Conservation (phyloP, 805 yeast genomes). For the Cyberlindnera saturnus region DNA sequence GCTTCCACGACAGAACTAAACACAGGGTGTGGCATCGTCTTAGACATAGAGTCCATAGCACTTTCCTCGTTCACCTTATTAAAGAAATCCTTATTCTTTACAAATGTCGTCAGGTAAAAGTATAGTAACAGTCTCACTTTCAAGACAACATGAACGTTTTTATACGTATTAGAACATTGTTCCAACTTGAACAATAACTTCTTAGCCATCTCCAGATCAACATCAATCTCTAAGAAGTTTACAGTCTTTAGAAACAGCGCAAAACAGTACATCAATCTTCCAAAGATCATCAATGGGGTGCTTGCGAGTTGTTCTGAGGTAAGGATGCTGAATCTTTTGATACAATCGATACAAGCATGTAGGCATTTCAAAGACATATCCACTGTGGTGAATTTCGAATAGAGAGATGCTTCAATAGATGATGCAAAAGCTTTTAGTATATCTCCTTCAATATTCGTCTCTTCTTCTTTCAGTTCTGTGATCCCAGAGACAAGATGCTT, state of each 20-base stretch:
- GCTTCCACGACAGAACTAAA: background rate
- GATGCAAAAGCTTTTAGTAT: constrained; percentile 16
- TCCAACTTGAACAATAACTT: constrained; percentile 12
- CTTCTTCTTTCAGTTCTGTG: constrained; percentile 5
- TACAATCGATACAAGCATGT: constrained; percentile 15
- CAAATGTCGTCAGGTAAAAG: constrained; percentile 24
- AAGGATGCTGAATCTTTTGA: constrained; percentile 12
- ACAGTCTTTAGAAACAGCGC: constrained; percentile 21
- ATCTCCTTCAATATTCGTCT: constrained; percentile 7
- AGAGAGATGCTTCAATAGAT: constrained; percentile 23
- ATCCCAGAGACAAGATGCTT: constrained; percentile 14
- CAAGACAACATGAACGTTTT: constrained; percentile 16
- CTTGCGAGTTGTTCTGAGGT: constrained; percentile 11
- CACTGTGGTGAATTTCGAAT: constrained; percentile 14
- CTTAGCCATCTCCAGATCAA: constrained; percentile 13
- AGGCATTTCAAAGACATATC: constrained; percentile 18
- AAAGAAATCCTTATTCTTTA: constrained; percentile 21
- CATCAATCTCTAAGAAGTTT: constrained; percentile 14
- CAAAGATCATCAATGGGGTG: constrained; percentile 20
- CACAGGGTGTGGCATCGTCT: constrained; percentile 4
- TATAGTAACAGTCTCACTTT: constrained; percentile 21
- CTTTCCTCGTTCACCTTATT: constrained; percentile 13
- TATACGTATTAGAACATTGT: constrained; percentile 10
- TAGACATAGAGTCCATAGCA: constrained; percentile 10
- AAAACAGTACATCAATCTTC: constrained; percentile 24